Base-by-base conservation (phyloP, 331 rosid species). In the Erythrophleum ivorense region DNA sequence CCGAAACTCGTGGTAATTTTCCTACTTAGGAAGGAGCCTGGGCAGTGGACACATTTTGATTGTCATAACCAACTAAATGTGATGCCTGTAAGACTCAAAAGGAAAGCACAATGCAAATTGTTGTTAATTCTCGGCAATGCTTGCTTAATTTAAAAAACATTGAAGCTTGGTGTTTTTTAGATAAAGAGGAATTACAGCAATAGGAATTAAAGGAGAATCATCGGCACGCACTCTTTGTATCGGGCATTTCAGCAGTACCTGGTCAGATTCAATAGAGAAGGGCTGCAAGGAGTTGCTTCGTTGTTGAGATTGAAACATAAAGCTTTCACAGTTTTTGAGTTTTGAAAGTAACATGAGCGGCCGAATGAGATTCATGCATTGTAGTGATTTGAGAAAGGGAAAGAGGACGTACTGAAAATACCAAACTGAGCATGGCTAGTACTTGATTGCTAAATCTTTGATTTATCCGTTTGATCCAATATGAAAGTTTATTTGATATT, bases 211-310 rank as follows among this genome's bases (percentile, higher is more conserved):
- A 24, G 65, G 18, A 11, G 66, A 29, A 29, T 12, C n/a, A 33
- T 5, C 4, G 9, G 68, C 68, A 31, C 31, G 68, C 41, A 11
- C 9, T 21, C 36, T 46, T 73, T 73, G 75, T 3, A 33, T 33
- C 6, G 52, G 75, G n/a, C 58, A 24, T 21, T 41, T 16, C 7
- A 13, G 64, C 21, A 50, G 46, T 5, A 57, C 54, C 64, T 55
- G 71, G 43, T 65, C 63, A 67, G 45, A 81, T 15, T 57, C 76
- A 53, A 9, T 14, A 40, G 16, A 38, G 38, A 53, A 66, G 69
- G 16, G 18, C 29, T 81, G 63, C 64, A 81, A 14, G 81, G 58
- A 21, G 43, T 45, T 71, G 7, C 63, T 82, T 62, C 45, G 50
- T 41, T 50, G 15, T 71, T 67, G 60, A 68, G 66, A 38, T 58